These are phyloP conservation scores for Cenchrus americanus DNA, from an alignment of 176 grass and related monocot species.

Conservation along the genomic window DNA sequence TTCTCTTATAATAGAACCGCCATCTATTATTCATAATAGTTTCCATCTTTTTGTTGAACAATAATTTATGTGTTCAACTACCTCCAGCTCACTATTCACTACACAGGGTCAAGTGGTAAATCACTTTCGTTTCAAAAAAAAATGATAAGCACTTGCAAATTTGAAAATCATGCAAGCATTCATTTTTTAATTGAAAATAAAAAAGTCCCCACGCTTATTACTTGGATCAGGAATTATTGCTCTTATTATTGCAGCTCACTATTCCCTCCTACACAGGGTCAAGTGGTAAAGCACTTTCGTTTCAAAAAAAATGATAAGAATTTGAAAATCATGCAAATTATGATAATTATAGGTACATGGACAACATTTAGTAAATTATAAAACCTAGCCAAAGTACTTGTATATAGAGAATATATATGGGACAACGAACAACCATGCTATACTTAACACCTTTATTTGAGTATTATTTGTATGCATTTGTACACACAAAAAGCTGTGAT, in stretches of 20 bases:
- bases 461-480: neutral
- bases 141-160: too few species aligned
- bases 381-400: neutral
- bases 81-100: neutral
- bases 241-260: too few species aligned
- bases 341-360: neutral
- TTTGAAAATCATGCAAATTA: too few species aligned
- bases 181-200: neutral
- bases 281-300: too few species aligned
- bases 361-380: neutral
- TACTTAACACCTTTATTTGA: neutral
- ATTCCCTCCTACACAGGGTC: too few species aligned
- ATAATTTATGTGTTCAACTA: slow-evolving; percentile 6
- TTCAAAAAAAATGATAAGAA: too few species aligned
- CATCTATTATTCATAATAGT: neutral
- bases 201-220: neutral
- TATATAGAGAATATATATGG: neutral
- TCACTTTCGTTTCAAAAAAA: neutral
- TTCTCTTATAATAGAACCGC: neutral
- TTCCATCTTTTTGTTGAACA: slow-evolving; percentile 3
- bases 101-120: slow-evolving; percentile 4
- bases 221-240: neutral
- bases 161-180: neutral
- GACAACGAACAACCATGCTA: neutral
- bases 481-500: too few species aligned